phyloP scores from a whole-genome alignment of 2,329 filamentous ascomycete genomes.

The Chrysosporium queenslandicum region DNA sequence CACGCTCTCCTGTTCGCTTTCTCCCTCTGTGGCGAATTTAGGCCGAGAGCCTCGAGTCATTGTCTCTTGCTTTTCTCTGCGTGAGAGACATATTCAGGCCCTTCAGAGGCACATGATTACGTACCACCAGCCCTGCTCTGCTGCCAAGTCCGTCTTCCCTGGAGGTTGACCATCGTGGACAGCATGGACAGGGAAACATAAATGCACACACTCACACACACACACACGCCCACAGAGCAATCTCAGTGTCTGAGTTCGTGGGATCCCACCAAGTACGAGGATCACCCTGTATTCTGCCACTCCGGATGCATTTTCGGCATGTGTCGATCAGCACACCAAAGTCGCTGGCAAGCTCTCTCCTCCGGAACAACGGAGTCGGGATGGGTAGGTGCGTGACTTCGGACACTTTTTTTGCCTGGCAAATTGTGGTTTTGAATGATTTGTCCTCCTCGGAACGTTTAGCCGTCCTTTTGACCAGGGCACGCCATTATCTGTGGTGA shows the following conservation, averaged over 20 bases:
- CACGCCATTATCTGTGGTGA: background rate
- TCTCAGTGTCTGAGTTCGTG: too few relatives aligned
- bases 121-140: background rate
- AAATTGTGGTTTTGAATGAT: background rate
- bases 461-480: constrained; percentile 1
- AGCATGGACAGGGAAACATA: background rate
- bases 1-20: too few relatives aligned
- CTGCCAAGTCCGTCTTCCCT: background rate
- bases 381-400: background rate
- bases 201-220: too few relatives aligned
- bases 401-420: background rate
- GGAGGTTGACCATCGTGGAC: background rate
- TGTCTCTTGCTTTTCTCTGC: too few relatives aligned
- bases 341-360: background rate
- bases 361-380: constrained; percentile 1
- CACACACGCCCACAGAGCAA: too few relatives aligned
- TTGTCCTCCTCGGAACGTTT: background rate
- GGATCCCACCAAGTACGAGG: constrained; percentile 3
- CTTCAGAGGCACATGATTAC: background rate
- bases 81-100: too few relatives aligned
- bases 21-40: too few relatives aligned
- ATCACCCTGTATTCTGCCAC: constrained; percentile 2
- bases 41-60: too few relatives aligned
- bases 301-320: constrained; percentile 4
- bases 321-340: background rate